phyloP scores from a whole-genome alignment of 495 filamentous ascomycete species.

The Geoglossum glabrum region DNA sequence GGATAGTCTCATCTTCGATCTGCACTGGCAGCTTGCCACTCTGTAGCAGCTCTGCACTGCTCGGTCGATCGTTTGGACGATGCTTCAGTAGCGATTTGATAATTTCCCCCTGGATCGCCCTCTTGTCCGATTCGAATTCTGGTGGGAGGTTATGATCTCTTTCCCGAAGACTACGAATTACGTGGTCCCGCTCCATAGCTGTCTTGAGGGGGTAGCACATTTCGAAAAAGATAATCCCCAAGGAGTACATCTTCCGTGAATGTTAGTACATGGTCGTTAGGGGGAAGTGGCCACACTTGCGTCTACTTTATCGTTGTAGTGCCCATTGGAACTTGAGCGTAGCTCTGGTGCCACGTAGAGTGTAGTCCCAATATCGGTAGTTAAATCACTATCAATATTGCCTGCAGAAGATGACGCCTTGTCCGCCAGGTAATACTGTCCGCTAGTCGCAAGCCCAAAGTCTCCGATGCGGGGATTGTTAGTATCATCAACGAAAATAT shows the following conservation, averaged over 20 bases:
- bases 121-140: conserved; percentile 58
- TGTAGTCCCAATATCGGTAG: conserved; percentile 81
- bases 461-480: conserved; percentile 90
- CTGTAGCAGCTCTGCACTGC: conserved; percentile 64
- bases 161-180: conserved; percentile 49
- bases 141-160: conserved; percentile 45
- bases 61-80: conserved; percentile 59
- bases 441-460: conserved; percentile 83
- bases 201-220: conserved; percentile 74
- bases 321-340: conserved; percentile 42
- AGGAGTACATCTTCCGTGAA: conserved; percentile 67
- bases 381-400: conserved; percentile 38
- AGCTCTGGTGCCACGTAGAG: conserved; percentile 92
- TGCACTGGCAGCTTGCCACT: conserved; percentile 77
- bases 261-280: not conserved
- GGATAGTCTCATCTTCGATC: conserved; percentile 79
- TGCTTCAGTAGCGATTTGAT: conserved; percentile 66
- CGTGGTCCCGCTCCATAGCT: conserved; percentile 73
- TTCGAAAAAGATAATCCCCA: conserved; percentile 95
- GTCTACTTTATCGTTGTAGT: conserved; percentile 87
- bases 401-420: conserved; percentile 25
- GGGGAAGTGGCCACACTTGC: conserved; percentile 24
- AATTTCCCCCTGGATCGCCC: conserved; percentile 50
- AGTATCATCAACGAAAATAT: conserved; percentile 82
- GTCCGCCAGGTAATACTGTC: conserved; percentile 41